Evolutionary conservation across 305 asterid species (phyloP).

Genomic region (Fraxinus angustifolia): DNA sequence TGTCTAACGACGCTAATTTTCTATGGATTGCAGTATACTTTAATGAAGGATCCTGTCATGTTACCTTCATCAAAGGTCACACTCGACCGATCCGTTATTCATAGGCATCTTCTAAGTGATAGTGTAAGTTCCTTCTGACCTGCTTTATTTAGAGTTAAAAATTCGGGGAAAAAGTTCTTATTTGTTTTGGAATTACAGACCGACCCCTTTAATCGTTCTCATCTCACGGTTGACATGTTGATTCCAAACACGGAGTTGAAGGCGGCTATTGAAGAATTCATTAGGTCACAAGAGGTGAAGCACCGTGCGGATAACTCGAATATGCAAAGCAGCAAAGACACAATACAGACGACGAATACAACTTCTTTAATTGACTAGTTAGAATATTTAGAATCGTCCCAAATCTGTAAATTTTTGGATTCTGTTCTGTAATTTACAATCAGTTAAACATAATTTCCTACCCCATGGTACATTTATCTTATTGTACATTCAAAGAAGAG

Average conservation of each 20-base stretch:
- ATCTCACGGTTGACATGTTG: constrained; percentile 81
- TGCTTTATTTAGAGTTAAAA: neutral
- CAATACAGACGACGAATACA: constrained; percentile 65
- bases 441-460: neutral
- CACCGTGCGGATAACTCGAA: constrained; percentile 44
- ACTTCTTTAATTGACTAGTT: constrained; percentile 59
- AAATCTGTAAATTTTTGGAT: constrained; percentile 39
- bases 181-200: constrained; percentile 53
- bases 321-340: constrained; percentile 46
- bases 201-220: constrained; percentile 94
- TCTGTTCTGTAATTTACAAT: constrained; percentile 1
- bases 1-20: neutral
- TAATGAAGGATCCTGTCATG: constrained; percentile 95
- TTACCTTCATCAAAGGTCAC: constrained; percentile 81
- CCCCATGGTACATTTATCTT: neutral
- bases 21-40: constrained; percentile 65
- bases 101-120: constrained; percentile 94
- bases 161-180: neutral
- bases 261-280: constrained; percentile 70
- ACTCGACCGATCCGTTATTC: constrained; percentile 83
- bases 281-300: constrained; percentile 50
- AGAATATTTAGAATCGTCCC: neutral
- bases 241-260: constrained; percentile 81
- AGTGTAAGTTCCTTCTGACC: constrained; percentile 32
- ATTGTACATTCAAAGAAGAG: neutral